Evolutionary conservation across 495 filamentous ascomycete genomes (phyloP).

Genomic region (Penicillium pulvis): DNA sequence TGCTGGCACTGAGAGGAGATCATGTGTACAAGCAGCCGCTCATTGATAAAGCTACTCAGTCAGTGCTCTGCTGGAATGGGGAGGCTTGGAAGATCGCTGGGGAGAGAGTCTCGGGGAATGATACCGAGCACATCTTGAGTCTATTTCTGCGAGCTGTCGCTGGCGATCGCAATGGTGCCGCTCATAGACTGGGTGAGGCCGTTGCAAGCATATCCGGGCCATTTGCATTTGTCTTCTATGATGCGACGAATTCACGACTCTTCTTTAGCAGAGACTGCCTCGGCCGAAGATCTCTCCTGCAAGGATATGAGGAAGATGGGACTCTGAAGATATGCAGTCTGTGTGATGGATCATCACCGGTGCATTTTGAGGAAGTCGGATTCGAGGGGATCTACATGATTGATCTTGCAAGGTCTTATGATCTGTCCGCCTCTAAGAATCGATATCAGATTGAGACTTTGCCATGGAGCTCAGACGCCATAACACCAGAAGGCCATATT

Average conservation of each 20-base stretch:
- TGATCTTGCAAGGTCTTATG: conserved; percentile 47
- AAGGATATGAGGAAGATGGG: conserved; percentile 43
- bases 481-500: conserved; percentile 31
- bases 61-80: conserved; percentile 96
- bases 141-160: conserved; percentile 55
- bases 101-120: conserved; percentile 63
- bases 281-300: conserved; percentile 80
- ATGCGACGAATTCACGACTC: conserved; percentile 58
- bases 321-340: conserved; percentile 75
- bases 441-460: conserved; percentile 36
- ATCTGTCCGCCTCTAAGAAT: conserved; percentile 3
- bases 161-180: conserved; percentile 16
- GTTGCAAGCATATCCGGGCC: conserved; percentile 75
- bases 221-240: conserved; percentile 89
- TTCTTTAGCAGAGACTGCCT: conserved; percentile 86
- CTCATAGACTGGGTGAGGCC: conserved; percentile 48
- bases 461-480: conserved; percentile 30
- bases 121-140: conserved; percentile 72
- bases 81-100: conserved; percentile 84
- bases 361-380: conserved; percentile 75
- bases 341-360: conserved; percentile 53
- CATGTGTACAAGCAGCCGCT: conserved; percentile 75
- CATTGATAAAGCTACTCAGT: conserved; percentile 57
- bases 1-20: conserved; percentile 80
- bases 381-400: conserved; percentile 74